Percentiles rank a stretch among this genome's conserved stretches.
Conservation (phyloP, 768 basidiomycete genomes). For the Amanita brunnescens region DNA sequence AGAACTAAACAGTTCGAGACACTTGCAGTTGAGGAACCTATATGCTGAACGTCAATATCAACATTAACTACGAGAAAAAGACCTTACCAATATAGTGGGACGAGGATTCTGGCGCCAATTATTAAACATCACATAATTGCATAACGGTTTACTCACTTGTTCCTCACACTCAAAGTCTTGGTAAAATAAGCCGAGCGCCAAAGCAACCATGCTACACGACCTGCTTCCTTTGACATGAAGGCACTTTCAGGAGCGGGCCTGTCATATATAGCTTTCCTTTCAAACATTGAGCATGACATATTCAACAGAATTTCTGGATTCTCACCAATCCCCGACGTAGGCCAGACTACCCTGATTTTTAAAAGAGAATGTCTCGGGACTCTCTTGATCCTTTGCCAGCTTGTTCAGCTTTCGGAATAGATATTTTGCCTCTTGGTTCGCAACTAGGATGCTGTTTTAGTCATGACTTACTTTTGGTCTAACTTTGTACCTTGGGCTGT, state of each 20-base stretch:
- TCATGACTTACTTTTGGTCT: background rate
- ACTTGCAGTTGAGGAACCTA: constrained; percentile 65
- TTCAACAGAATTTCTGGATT: constrained; percentile 5
- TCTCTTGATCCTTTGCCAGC: constrained; percentile 40
- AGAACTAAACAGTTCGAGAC: constrained; percentile 6
- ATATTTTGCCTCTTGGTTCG: constrained; percentile 69
- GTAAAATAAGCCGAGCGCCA: constrained; percentile 82
- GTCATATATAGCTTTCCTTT: constrained; percentile 74
- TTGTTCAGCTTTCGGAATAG: constrained; percentile 59
- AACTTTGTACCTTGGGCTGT: constrained; percentile 65
- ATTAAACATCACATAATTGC: background rate
- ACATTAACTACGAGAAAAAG: constrained; percentile 6
- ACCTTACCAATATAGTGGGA: constrained; percentile 57
- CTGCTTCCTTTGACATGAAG: constrained; percentile 50
- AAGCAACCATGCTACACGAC: constrained; percentile 67
- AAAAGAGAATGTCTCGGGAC: constrained; percentile 54
- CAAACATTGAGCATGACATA: background rate
- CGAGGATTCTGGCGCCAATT: constrained; percentile 38
- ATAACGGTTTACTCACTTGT: constrained; percentile 40
- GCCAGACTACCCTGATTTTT: constrained; percentile 69
- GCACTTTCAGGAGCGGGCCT: constrained; percentile 36
- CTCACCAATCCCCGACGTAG: constrained; percentile 70
- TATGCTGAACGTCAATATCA: constrained; percentile 3
- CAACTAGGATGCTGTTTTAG: constrained; percentile 35
- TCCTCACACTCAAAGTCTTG: constrained; percentile 62